Percentiles rank a stretch among this genome's conserved stretches.
Evolutionary conservation across 768 basidiomycete genomes (phyloP).

Genomic region (Russula ochroleuca): DNA sequence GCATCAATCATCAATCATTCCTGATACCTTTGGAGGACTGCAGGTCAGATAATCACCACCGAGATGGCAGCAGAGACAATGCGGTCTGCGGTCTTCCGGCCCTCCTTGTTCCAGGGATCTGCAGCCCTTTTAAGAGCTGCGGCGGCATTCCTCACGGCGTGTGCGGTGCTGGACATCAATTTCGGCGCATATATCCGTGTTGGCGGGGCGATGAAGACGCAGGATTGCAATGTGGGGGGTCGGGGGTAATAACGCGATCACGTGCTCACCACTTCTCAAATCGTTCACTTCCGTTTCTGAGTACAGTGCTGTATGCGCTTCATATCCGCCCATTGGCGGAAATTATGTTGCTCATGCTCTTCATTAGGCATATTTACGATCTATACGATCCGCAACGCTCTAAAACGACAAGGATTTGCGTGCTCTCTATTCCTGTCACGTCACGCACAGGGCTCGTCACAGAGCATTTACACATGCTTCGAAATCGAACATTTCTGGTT

Average conservation of each 20-base stretch:
- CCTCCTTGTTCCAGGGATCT: slow-evolving; percentile 27
- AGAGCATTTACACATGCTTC: neutral
- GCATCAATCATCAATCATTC: neutral
- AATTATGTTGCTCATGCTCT: no score
- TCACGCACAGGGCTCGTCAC: neutral
- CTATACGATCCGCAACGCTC: neutral
- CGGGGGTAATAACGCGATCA: neutral
- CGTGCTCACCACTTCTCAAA: neutral
- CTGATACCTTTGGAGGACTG: neutral
- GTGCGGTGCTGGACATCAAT: slow-evolving; percentile 14
- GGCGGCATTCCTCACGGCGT: slow-evolving; percentile 14
- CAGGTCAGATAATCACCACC: slow-evolving; percentile 17
- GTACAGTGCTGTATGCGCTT: no score
- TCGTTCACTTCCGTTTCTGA: no score
- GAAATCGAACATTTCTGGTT: neutral
- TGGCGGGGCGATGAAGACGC: neutral
- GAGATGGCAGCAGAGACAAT: slow-evolving; percentile 14
- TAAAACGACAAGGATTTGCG: neutral
- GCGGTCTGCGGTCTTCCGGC: slow-evolving; percentile 18
- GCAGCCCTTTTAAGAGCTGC: slow-evolving; percentile 25
- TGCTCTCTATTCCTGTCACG: neutral
- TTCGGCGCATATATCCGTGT: slow-evolving; percentile 17
- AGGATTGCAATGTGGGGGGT: neutral
- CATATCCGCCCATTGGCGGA: no score
- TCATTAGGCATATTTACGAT: no score